Percentiles rank a stretch among this genome's conserved stretches.
Evolutionary conservation across 768 basidiomycete species (phyloP).

Genomic region (Naematelia aurantialba): DNA sequence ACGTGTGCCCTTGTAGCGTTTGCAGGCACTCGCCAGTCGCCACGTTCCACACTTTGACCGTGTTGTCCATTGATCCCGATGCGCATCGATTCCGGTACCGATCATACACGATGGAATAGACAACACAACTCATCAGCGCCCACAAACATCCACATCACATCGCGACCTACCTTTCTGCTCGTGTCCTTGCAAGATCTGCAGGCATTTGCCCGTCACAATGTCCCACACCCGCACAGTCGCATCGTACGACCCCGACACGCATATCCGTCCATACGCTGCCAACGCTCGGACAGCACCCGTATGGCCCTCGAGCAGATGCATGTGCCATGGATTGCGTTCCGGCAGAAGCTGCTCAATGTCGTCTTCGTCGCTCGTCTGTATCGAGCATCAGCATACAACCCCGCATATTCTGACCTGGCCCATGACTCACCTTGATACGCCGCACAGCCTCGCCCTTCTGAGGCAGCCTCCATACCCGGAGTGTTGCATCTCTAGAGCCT

Average conservation of each 20-base stretch:
- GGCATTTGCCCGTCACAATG: slow-evolving; percentile 73
- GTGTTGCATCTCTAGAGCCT: slow-evolving; percentile 65
- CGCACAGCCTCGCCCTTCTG: slow-evolving; percentile 60
- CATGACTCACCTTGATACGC: slow-evolving; percentile 14
- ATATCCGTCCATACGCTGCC: slow-evolving; percentile 81
- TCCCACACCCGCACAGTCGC: slow-evolving; percentile 95
- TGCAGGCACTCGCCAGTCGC: slow-evolving; percentile 74
- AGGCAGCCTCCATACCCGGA: slow-evolving; percentile 67
- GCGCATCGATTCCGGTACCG: slow-evolving; percentile 79
- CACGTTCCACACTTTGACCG: slow-evolving; percentile 91
- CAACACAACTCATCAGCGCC: slow-evolving; percentile 48
- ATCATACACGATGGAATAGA: slow-evolving; percentile 93
- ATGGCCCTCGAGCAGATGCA: slow-evolving; percentile 78
- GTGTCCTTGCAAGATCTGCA: slow-evolving; percentile 77
- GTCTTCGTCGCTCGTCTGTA: slow-evolving; percentile 5
- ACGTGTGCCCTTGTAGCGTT: slow-evolving; percentile 83
- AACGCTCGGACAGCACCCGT: slow-evolving; percentile 86
- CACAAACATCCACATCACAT: too few relatives aligned
- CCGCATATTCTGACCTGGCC: neutral
- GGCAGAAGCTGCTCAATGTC: slow-evolving; percentile 20
- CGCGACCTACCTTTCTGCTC: slow-evolving; percentile 73
- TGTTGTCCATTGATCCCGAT: slow-evolving; percentile 97
- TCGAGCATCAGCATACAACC: neutral
- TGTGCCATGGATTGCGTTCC: slow-evolving; percentile 80
- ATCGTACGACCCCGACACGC: slow-evolving; percentile 95